A percentile compares a stretch with the other conserved stretches of the same genome.
Evolutionary conservation across 441 rosid species (phyloP).

Genomic region (Adansonia rubrostipa): DNA sequence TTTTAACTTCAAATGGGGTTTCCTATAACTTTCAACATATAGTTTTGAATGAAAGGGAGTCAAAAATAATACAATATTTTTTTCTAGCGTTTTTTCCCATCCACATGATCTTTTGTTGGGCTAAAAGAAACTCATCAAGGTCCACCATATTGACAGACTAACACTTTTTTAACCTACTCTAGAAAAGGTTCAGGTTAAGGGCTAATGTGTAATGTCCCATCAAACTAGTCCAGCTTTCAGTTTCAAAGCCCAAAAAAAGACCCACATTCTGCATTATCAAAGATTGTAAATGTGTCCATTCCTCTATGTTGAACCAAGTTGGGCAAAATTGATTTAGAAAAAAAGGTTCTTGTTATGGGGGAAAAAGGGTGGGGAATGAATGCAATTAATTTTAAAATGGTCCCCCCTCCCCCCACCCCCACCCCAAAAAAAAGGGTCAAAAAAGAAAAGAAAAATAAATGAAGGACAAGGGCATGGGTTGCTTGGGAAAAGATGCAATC

Average conservation of each 20-base stretch:
- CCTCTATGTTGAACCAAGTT: background rate
- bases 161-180: background rate
- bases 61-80: background rate
- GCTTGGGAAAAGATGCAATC: background rate
- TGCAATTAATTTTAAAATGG: background rate
- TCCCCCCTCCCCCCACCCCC: background rate
- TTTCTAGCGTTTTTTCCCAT: background rate
- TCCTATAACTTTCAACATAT: background rate
- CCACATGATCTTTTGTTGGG: background rate
- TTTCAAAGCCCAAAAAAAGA: background rate
- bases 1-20: background rate
- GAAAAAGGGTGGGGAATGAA: background rate
- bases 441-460: background rate
- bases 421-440: background rate
- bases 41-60: background rate
- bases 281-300: background rate
- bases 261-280: background rate
- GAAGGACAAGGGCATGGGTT: background rate
- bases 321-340: background rate
- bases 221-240: background rate
- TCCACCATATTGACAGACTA: background rate
- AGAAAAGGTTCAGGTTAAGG: background rate
- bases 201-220: background rate
- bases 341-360: no score
- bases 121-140: background rate